Conservation (phyloP, 2,329 filamentous ascomycete genomes). For the Cladobotryum protrusum region DNA sequence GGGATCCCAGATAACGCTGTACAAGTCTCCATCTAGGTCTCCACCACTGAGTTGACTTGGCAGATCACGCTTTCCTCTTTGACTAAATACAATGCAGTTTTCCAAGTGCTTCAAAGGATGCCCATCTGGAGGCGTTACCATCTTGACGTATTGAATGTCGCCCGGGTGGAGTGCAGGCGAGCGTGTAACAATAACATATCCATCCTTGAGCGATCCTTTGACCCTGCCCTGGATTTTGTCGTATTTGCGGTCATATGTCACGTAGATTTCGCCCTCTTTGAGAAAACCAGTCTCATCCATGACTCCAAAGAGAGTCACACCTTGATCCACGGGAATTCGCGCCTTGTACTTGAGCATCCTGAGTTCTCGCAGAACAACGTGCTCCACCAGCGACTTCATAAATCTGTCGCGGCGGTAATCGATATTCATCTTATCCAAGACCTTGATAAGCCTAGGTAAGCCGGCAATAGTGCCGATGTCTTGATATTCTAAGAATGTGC, state of each 20-base stretch:
- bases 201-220: slow-evolving; percentile 25
- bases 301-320: slow-evolving; percentile 72
- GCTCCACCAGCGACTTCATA: slow-evolving; percentile 63
- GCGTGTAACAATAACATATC: slow-evolving; percentile 61
- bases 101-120: slow-evolving; percentile 56
- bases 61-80: slow-evolving; percentile 63
- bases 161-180: slow-evolving; percentile 77
- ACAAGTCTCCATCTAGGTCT: slow-evolving; percentile 78
- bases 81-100: slow-evolving; percentile 77
- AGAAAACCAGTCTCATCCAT: slow-evolving; percentile 75
- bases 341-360: slow-evolving; percentile 72
- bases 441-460: slow-evolving; percentile 55
- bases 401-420: slow-evolving; percentile 65
- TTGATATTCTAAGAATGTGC: slow-evolving; percentile 58
- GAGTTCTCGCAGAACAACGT: slow-evolving; percentile 63
- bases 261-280: slow-evolving; percentile 60
- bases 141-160: slow-evolving; percentile 63
- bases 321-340: slow-evolving; percentile 63
- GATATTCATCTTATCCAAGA: slow-evolving; percentile 51
- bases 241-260: slow-evolving; percentile 45
- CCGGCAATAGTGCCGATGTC: slow-evolving; percentile 54
- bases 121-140: slow-evolving; percentile 51
- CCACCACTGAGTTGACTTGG: slow-evolving; percentile 75
- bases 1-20: slow-evolving; percentile 70
- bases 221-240: slow-evolving; percentile 19